phyloP scores from a whole-genome alignment of 2,329 filamentous ascomycete species.

The Orbilia oligospora region DNA sequence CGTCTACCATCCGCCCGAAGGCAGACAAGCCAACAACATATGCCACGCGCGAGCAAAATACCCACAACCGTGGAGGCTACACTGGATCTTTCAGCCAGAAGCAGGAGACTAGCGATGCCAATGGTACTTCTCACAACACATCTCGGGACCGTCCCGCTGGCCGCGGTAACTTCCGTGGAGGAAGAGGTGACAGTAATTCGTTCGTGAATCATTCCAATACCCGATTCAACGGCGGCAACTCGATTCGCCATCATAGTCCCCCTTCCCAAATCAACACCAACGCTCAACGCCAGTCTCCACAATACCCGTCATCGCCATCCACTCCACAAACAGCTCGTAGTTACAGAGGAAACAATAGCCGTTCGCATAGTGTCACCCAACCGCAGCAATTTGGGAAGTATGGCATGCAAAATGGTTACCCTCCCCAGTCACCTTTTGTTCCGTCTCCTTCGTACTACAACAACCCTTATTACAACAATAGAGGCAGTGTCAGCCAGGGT shows the following conservation, averaged over 20 bases:
- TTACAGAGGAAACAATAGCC: slow-evolving; percentile 46
- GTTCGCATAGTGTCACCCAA: slow-evolving; percentile 49
- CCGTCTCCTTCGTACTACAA: slow-evolving; percentile 56
- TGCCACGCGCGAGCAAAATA: slow-evolving; percentile 37
- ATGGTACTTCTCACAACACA: slow-evolving; percentile 22
- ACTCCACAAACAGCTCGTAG: slow-evolving; percentile 55
- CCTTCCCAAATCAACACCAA: slow-evolving; percentile 59
- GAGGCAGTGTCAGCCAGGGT: slow-evolving; percentile 45
- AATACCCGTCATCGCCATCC: slow-evolving; percentile 57
- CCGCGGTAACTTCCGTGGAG: slow-evolving; percentile 61
- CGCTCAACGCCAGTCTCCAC: slow-evolving; percentile 53
- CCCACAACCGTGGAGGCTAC: slow-evolving; percentile 31
- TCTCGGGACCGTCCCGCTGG: slow-evolving; percentile 48
- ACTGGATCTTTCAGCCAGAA: slow-evolving; percentile 40
- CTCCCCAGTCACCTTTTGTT: slow-evolving; percentile 53
- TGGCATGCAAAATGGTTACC: slow-evolving; percentile 51
- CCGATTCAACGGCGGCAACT: slow-evolving; percentile 49
- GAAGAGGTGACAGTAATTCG: slow-evolving; percentile 55
- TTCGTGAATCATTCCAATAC: slow-evolving; percentile 56
- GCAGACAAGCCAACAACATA: slow-evolving; percentile 40
- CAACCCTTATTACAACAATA: slow-evolving; percentile 49
- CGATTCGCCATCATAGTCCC: slow-evolving; percentile 57
- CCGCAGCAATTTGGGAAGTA: slow-evolving; percentile 57
- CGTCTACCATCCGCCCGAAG: slow-evolving; percentile 44
- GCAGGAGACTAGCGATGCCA: slow-evolving; percentile 40